Evolutionary conservation across 768 basidiomycete genomes (phyloP).

Genomic region (Strobilomyces dryophilus): DNA sequence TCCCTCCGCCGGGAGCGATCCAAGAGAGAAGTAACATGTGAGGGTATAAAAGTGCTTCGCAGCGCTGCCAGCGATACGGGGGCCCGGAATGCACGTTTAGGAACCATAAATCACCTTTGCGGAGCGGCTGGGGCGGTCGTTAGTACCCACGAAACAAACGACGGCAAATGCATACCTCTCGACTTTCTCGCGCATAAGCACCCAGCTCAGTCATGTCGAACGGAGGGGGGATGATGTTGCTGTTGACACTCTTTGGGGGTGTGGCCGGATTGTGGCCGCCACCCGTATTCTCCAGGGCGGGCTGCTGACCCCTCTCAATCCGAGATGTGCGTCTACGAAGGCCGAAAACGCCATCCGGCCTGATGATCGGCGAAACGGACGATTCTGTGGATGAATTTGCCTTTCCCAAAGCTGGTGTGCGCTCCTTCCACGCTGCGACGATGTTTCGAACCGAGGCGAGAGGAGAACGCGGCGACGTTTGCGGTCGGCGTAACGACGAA

Average conservation of each 20-base stretch:
- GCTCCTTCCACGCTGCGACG: constrained; percentile 77
- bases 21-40: constrained; percentile 83
- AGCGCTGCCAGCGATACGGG: constrained; percentile 78
- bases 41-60: constrained; percentile 78
- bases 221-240: constrained; percentile 38
- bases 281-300: constrained; percentile 8
- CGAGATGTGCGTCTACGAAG: constrained; percentile 32
- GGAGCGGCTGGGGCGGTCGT: constrained; percentile 59
- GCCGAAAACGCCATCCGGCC: constrained; percentile 30
- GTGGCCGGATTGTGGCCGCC: constrained; percentile 11
- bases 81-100: constrained; percentile 85
- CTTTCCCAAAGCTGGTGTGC: constrained; percentile 46
- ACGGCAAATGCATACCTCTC: constrained; percentile 36
- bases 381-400: constrained; percentile 37
- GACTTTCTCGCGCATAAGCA: constrained; percentile 36
- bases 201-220: constrained; percentile 48
- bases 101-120: constrained; percentile 86
- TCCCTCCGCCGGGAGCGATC: constrained; percentile 78
- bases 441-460: constrained; percentile 74
- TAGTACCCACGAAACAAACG: constrained; percentile 2
- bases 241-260: constrained; percentile 29
- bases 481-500: constrained; percentile 56
- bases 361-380: constrained; percentile 34
- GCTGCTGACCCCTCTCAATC: constrained; percentile 17
- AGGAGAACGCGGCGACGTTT: constrained; percentile 66